A percentile compares a stretch with the other conserved stretches of the same genome.
Evolutionary conservation across 306 rosid species (phyloP).

Genomic region (Acacia crassicarpa): DNA sequence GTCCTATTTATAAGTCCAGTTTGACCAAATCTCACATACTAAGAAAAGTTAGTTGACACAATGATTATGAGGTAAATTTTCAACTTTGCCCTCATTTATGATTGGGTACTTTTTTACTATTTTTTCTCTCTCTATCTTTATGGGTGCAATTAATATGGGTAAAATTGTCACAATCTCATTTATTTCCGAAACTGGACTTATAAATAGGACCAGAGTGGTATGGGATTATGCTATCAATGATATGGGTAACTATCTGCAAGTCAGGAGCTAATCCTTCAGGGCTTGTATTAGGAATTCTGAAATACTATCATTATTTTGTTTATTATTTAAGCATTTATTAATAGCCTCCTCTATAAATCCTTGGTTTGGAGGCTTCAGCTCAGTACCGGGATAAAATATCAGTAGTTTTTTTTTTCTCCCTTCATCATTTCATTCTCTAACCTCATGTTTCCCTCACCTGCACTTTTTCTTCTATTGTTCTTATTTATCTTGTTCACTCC

Average conservation of each 20-base stretch:
- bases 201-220: no score
- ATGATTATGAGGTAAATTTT: no score
- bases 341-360: background rate
- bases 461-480: background rate
- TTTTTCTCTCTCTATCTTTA: no score
- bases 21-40: no score
- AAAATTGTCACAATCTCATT: no score
- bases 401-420: background rate
- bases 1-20: no score
- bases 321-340: background rate
- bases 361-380: background rate
- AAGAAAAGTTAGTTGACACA: no score
- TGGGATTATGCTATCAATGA: background rate
- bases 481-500: background rate
- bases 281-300: background rate
- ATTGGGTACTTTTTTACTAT: no score
- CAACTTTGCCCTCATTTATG: no score
- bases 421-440: background rate
- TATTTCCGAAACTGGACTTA: no score
- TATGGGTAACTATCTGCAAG: background rate
- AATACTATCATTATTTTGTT: background rate
- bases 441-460: background rate
- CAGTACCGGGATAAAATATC: background rate
- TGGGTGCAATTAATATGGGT: no score
- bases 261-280: background rate